Percentiles rank a stretch among this genome's conserved stretches.
phyloP scores from a whole-genome alignment of 2,329 filamentous ascomycete genomes.

The Colletotrichum trifolii region DNA sequence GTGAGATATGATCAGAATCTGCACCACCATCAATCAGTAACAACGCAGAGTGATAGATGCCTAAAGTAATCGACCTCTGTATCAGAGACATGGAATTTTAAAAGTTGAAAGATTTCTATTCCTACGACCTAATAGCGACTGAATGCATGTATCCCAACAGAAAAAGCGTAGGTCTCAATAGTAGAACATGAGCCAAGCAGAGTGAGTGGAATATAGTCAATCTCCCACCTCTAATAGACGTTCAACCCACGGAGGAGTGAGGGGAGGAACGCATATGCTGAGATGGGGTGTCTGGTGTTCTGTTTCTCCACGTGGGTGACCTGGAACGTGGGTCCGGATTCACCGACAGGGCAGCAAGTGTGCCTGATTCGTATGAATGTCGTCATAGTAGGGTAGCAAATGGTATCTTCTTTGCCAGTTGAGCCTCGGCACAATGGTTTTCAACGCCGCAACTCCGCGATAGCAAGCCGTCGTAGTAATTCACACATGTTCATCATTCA shows the following conservation, averaged over 20 bases:
- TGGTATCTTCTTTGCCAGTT: constrained; percentile 23
- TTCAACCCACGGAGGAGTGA: constrained; percentile 62
- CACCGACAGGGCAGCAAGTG: not conserved
- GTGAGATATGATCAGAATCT: no score
- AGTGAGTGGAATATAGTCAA: constrained; percentile 61
- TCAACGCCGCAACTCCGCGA: constrained; percentile 33
- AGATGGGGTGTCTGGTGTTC: constrained; percentile 50
- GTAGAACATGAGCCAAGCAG: constrained; percentile 56
- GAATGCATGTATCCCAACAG: constrained; percentile 54
- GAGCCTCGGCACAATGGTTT: constrained; percentile 4
- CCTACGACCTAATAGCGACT: not conserved
- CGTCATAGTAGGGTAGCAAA: constrained; percentile 27
- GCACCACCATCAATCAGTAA: no score
- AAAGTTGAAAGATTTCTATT: not conserved
- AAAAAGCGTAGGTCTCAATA: constrained; percentile 61
- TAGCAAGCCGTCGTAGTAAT: constrained; percentile 43
- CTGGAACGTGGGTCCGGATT: not conserved
- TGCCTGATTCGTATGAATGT: constrained; percentile 23
- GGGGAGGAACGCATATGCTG: constrained; percentile 65
- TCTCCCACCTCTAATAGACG: constrained; percentile 67
- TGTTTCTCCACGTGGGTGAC: constrained; percentile 2
- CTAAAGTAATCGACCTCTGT: no score
- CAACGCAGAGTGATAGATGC: no score
- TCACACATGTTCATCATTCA: constrained; percentile 35
- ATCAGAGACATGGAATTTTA: no score